Conservation (phyloP, 768 basidiomycete genomes). For the Leccinum broughii region DNA sequence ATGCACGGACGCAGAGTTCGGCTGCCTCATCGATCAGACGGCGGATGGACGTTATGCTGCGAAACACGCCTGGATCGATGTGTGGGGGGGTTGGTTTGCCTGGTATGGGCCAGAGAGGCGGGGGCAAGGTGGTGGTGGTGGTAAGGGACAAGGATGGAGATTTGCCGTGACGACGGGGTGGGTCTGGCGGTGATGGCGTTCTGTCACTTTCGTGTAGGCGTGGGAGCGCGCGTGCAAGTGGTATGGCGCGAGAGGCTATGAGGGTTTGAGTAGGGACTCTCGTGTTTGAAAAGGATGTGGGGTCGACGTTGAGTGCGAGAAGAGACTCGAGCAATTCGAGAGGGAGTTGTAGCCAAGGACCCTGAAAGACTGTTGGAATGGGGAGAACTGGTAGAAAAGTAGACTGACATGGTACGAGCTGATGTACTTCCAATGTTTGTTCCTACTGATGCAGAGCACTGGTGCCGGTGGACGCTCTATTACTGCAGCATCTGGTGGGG, state of each 20-base stretch:
- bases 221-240: constrained; percentile 22
- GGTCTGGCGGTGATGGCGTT: constrained; percentile 43
- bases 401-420: constrained; percentile 82
- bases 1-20: constrained; percentile 83
- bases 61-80: constrained; percentile 87
- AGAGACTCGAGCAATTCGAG: constrained; percentile 84
- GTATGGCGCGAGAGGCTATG: constrained; percentile 28
- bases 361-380: constrained; percentile 44
- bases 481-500: constrained; percentile 36
- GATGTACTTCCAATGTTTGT: constrained; percentile 94
- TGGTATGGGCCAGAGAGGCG: constrained; percentile 55
- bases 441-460: constrained; percentile 83
- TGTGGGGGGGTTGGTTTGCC: constrained; percentile 79
- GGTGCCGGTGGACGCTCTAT: constrained; percentile 51
- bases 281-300: constrained; percentile 53
- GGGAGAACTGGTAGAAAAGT: not conserved
- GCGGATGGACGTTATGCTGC: constrained; percentile 71
- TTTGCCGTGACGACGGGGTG: constrained; percentile 38
- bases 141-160: constrained; percentile 30
- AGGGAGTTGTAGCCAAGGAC: constrained; percentile 89
- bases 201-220: constrained; percentile 42
- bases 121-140: constrained; percentile 32
- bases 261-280: constrained; percentile 44
- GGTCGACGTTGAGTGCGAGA: constrained; percentile 75
- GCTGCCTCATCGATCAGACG: constrained; percentile 87